These are phyloP conservation scores for Phlebopus sp. DNA, from an alignment of 1,284 basidiomycete species.

Conservation along the genomic window DNA sequence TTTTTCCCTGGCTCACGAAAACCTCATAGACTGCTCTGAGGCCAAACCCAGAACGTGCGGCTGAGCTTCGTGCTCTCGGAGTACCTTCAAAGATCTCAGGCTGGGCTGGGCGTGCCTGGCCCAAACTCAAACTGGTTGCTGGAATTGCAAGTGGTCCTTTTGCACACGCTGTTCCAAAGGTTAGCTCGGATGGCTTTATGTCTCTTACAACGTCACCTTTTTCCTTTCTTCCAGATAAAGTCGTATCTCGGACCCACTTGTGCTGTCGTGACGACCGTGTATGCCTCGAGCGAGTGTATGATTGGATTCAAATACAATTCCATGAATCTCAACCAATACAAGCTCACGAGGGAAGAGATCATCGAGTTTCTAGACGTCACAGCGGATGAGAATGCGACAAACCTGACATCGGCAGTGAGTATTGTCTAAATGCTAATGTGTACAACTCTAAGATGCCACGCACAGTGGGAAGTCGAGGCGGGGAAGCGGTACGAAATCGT, in stretches of 20 bases:
- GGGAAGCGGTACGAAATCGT: conserved; percentile 21
- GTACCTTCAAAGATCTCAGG: not conserved
- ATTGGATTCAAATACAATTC: conserved; percentile 1
- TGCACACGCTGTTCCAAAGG: conserved; percentile 2
- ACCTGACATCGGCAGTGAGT: conserved; percentile 13
- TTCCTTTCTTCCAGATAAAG: not conserved
- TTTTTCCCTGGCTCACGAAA: not conserved
- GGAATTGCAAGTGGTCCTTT: conserved; percentile 2
- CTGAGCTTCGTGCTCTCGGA: conserved; percentile 8
- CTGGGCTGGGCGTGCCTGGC: conserved; percentile 4
- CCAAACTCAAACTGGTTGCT: conserved; percentile 2
- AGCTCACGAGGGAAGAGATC: conserved; percentile 1
- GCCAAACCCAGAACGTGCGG: not conserved
- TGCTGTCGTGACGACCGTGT: not conserved
- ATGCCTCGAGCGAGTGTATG: not conserved
- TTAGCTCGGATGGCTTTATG: not conserved
- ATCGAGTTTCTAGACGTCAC: conserved; percentile 7
- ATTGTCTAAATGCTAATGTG: not conserved
- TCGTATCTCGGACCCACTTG: not conserved
- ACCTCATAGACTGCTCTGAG: not conserved
- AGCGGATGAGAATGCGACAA: conserved; percentile 1
- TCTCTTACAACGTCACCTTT: not conserved
- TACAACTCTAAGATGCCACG: too few species aligned
- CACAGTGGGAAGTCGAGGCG: conserved; percentile 21
- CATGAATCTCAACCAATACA: conserved; percentile 2